Base-by-base conservation (phyloP, 2,329 filamentous ascomycete species). In the Beauveria bassiana region DNA sequence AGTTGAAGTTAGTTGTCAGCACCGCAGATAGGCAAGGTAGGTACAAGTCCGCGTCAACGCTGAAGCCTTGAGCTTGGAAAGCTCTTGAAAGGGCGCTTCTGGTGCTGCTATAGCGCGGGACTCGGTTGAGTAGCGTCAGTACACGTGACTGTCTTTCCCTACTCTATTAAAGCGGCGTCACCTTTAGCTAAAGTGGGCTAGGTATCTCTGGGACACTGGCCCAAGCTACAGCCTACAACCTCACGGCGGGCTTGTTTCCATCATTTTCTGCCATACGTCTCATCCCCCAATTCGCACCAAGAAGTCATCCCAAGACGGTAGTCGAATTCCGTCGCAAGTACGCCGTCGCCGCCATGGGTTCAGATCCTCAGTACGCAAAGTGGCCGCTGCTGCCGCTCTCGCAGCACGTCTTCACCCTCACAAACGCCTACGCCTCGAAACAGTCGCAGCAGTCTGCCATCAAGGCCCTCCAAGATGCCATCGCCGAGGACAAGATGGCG, bases 381-480 rank as follows among this genome's bases (percentile, higher is more conserved):
- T 93, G 89, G 79, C 90, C 91, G 64, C 81, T 91, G 75, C 85
- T 95, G 73, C 84, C 89, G 68, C 83, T 96, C 70, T 85, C 89
- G 65, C 90, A 95, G 79, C 86, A 92, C 73, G 90, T 95, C 77
- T 95, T 95, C 79, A 88, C 88, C 72, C 83, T 95, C 78, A 91
- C 89, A 72, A 93, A 93, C 75, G 85, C 89, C 68, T 88, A 89
- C 68, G 85, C 90, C 68, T 77, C 86, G 63, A 82, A 83, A 72
- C 67, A 78, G 62, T 76, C 82, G 63, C 90, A 93, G 76, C 86
- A 93, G 75, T 76, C 83, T 61, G 86, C 90, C 45, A 81, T 87
- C 67, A 89, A 90, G 77, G 81, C 81, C 64, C 81, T 96, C 63
- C 88, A 93, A 80, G 87, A 93, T 83, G 90, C 88, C 74, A 93